phyloP scores from a whole-genome alignment of 148 eudicot species.

The Chenopodium album region DNA sequence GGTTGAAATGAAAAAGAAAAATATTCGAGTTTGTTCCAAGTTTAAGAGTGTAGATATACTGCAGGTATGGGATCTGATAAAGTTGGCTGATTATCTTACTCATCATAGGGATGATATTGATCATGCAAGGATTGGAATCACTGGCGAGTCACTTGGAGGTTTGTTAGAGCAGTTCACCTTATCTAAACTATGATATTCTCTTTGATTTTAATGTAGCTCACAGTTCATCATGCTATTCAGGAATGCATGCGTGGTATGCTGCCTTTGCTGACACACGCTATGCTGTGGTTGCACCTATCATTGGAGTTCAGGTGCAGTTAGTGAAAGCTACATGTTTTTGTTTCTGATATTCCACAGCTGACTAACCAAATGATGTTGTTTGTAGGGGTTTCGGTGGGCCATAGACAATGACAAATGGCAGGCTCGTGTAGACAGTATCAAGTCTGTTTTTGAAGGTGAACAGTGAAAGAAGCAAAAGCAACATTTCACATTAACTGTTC shows the following conservation, averaged over 20 bases:
- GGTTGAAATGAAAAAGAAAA: neutral
- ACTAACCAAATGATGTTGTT: slow-evolving; percentile 6
- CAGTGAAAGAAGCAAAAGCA: neutral
- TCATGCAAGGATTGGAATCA: slow-evolving; percentile 74
- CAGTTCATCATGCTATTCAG: slow-evolving; percentile 33
- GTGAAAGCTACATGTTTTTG: neutral
- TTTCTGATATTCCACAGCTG: neutral
- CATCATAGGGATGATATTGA: slow-evolving; percentile 71
- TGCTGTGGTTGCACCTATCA: slow-evolving; percentile 78
- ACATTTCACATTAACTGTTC: neutral
- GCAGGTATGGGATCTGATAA: slow-evolving; percentile 94
- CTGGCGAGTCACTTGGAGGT: slow-evolving; percentile 99
- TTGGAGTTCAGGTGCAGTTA: slow-evolving; percentile 86
- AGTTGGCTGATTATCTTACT: slow-evolving; percentile 82
- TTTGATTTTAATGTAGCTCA: slow-evolving; percentile 2
- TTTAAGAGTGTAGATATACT: neutral
- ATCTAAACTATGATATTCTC: neutral
- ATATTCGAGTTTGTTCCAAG: neutral
- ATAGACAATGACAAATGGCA: slow-evolving; percentile 88
- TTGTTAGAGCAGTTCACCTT: slow-evolving; percentile 17
- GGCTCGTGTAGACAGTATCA: slow-evolving; percentile 83
- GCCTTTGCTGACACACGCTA: slow-evolving; percentile 84
- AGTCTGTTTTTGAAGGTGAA: slow-evolving; percentile 87
- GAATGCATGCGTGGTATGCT: slow-evolving; percentile 99
- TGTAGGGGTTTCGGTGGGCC: slow-evolving; percentile 96